phyloP scores from a whole-genome alignment of 441 rosid genomes.

The Brassica hybrid region DNA sequence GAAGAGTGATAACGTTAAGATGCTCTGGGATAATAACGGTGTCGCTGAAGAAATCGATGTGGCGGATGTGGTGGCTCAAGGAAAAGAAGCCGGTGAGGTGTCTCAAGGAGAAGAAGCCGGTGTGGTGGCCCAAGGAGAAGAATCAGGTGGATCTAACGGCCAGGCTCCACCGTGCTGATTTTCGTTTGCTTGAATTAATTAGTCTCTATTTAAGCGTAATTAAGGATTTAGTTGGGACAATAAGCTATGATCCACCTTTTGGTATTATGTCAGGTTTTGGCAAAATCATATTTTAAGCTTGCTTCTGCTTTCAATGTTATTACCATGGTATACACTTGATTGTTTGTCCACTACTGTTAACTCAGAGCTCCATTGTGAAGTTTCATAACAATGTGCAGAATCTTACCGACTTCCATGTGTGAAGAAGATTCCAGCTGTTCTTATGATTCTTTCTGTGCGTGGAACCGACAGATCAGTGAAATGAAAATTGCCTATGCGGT shows the following conservation, averaged over 20 bases:
- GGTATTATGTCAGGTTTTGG: slow-evolving; percentile 6
- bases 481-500: too few relatives aligned
- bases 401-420: too few relatives aligned
- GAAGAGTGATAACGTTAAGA: slow-evolving; percentile 11
- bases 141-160: slow-evolving; percentile 32
- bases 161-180: slow-evolving; percentile 17
- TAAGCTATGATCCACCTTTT: slow-evolving; percentile 28
- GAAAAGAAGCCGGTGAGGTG: slow-evolving; percentile 19
- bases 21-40: slow-evolving; percentile 52
- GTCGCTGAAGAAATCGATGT: slow-evolving; percentile 38
- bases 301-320: not conserved
- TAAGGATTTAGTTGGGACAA: slow-evolving; percentile 28
- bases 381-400: too few relatives aligned
- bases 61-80: slow-evolving; percentile 33
- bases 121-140: too few relatives aligned
- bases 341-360: too few relatives aligned
- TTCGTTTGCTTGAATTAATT: not conserved
- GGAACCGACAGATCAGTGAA: too few relatives aligned
- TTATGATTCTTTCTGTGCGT: too few relatives aligned
- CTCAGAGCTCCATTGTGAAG: too few relatives aligned
- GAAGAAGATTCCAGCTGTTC: too few relatives aligned
- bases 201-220: slow-evolving; percentile 18
- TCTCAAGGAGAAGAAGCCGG: not conserved
- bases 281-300: slow-evolving; percentile 10
- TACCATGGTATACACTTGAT: too few relatives aligned